phyloP scores from a whole-genome alignment of 2,329 filamentous ascomycete species.

The Ilyonectria robusta region DNA sequence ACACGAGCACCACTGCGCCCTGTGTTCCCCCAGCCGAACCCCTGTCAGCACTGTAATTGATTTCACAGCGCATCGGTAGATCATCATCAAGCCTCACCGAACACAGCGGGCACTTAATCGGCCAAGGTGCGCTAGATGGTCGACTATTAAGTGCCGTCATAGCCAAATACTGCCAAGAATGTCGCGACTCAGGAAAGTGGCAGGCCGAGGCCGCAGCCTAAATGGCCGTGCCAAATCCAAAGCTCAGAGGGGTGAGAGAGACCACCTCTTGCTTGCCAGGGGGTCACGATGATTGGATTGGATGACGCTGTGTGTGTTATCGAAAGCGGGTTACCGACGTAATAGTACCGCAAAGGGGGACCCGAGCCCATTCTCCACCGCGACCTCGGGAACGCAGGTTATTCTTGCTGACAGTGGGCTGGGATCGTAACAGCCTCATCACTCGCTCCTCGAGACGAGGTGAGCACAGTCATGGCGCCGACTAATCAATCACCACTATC shows the following conservation, averaged over 20 bases:
- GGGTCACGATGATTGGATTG: conserved; percentile 7
- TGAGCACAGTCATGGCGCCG: conserved; percentile 16
- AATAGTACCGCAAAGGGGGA: conserved; percentile 22
- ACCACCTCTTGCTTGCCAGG: conserved; percentile 4
- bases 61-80: conserved; percentile 35
- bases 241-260: conserved; percentile 15
- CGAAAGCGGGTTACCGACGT: conserved; percentile 24
- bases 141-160: conserved; percentile 20
- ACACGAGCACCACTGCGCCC: conserved; percentile 15
- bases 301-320: conserved; percentile 17
- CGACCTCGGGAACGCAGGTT: conserved; percentile 18
- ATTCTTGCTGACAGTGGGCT: conserved; percentile 27
- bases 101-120: conserved; percentile 30
- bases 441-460: conserved; percentile 22
- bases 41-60: conserved; percentile 27
- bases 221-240: conserved; percentile 34
- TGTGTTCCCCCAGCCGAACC: conserved; percentile 4
- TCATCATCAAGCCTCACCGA: conserved; percentile 40
- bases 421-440: conserved; percentile 35
- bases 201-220: conserved; percentile 25
- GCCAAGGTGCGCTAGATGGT: conserved; percentile 27
- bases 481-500: conserved; percentile 15
- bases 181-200: conserved; percentile 9
- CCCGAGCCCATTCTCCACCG: conserved; percentile 25
- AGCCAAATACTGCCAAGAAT: conserved; percentile 37